Conservation (phyloP, 768 basidiomycete species). For the Phylloporus sp. region DNA sequence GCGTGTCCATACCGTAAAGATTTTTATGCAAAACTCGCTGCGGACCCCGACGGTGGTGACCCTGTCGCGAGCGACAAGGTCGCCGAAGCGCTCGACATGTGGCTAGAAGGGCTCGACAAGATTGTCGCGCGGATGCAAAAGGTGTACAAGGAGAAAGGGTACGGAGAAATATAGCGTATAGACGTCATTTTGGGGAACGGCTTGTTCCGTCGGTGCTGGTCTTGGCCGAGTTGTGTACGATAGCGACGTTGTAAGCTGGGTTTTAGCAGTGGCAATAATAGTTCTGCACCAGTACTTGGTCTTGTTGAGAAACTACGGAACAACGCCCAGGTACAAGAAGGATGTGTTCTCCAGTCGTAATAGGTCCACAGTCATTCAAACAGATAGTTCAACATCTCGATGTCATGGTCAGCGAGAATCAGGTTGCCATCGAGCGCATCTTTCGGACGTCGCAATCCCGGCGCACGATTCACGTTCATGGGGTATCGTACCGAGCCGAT, state of each 20-base stretch:
- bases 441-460: neutral
- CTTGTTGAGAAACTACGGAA: too few relatives aligned
- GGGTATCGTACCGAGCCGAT: neutral
- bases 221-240: neutral
- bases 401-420: neutral
- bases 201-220: neutral
- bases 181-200: neutral
- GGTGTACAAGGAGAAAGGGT: constrained; percentile 53
- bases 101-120: constrained; percentile 55
- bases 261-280: neutral
- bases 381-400: neutral
- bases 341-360: too few relatives aligned
- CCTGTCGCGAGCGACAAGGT: constrained; percentile 44
- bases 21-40: constrained; percentile 58
- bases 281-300: too few relatives aligned
- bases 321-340: too few relatives aligned
- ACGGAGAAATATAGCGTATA: constrained; percentile 36
- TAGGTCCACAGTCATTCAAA: too few relatives aligned
- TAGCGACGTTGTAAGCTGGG: neutral
- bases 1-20: constrained; percentile 56
- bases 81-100: constrained; percentile 47
- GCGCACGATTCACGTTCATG: neutral
- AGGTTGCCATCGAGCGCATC: neutral
- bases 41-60: constrained; percentile 52
- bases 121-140: constrained; percentile 46